phyloP scores from a whole-genome alignment of 805 yeast genomes.

The Ogataea populi-albae region DNA sequence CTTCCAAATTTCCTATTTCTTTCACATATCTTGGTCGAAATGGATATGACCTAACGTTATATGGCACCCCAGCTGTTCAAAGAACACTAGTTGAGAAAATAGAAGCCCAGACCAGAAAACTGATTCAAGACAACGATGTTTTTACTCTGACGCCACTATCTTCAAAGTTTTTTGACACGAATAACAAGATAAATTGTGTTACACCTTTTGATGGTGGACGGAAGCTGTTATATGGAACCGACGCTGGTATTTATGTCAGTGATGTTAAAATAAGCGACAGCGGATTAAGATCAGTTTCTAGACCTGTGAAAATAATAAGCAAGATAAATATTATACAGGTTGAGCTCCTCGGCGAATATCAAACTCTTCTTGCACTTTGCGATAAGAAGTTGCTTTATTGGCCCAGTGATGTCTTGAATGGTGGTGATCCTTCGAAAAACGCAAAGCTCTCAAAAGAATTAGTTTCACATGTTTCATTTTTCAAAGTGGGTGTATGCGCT shows the following conservation, averaged over 20 bases:
- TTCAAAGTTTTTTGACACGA: constrained; percentile 69
- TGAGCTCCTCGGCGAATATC: constrained; percentile 89
- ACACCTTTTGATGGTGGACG: constrained; percentile 95
- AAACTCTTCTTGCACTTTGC: constrained; percentile 71
- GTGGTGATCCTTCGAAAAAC: constrained; percentile 47
- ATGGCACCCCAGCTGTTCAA: constrained; percentile 62
- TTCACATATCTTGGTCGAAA: constrained; percentile 52
- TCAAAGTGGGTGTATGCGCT: constrained; percentile 89
- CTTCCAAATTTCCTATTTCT: constrained; percentile 45
- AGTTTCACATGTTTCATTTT: constrained; percentile 83
- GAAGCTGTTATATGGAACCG: constrained; percentile 86
- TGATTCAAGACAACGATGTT: constrained; percentile 71
- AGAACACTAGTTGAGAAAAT: constrained; percentile 78
- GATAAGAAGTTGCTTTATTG: constrained; percentile 81
- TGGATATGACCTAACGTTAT: constrained; percentile 52
- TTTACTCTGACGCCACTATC: constrained; percentile 75
- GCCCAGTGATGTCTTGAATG: constrained; percentile 64
- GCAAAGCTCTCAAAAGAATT: constrained; percentile 71
- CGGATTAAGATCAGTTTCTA: constrained; percentile 52
- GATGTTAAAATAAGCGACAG: constrained; percentile 57
- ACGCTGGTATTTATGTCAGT: constrained; percentile 82
- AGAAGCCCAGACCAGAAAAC: constrained; percentile 70
- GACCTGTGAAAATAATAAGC: constrained; percentile 72
- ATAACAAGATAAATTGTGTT: constrained; percentile 81
- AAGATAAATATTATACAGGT: constrained; percentile 80